Evolutionary conservation across 2,329 filamentous ascomycete genomes (phyloP).

Genomic region (Paraconiothyrium brasiliense): DNA sequence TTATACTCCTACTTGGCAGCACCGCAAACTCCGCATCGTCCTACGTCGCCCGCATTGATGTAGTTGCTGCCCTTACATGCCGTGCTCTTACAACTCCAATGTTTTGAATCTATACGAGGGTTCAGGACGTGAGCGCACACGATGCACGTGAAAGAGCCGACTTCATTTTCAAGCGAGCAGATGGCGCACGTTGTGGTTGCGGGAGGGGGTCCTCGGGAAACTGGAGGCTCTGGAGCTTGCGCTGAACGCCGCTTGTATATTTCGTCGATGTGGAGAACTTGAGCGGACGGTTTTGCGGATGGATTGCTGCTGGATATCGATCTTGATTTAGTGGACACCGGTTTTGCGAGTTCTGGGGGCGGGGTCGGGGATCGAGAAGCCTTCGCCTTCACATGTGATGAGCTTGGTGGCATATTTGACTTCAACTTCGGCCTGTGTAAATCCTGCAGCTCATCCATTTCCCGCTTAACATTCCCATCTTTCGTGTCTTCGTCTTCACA

Average conservation of each 20-base stretch:
- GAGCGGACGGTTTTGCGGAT: slow-evolving; percentile 6
- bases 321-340: neutral
- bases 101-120: slow-evolving; percentile 59
- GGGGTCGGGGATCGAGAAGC: slow-evolving; percentile 13
- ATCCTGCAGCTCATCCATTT: slow-evolving; percentile 73
- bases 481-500: slow-evolving; percentile 73
- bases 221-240: slow-evolving; percentile 5
- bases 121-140: slow-evolving; percentile 77
- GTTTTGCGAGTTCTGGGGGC: neutral
- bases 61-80: slow-evolving; percentile 68
- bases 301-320: neutral
- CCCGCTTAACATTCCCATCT: slow-evolving; percentile 55
- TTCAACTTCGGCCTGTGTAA: slow-evolving; percentile 40
- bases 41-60: slow-evolving; percentile 74
- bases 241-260: slow-evolving; percentile 28
- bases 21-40: slow-evolving; percentile 76
- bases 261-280: slow-evolving; percentile 30
- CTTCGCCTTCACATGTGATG: slow-evolving; percentile 10
- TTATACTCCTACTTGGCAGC: slow-evolving; percentile 9
- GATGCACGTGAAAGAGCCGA: slow-evolving; percentile 66
- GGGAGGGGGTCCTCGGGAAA: slow-evolving; percentile 1
- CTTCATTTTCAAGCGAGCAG: slow-evolving; percentile 74
- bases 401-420: slow-evolving; percentile 6
- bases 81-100: slow-evolving; percentile 71
- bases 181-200: slow-evolving; percentile 60